Percentiles rank a stretch among this genome's conserved stretches.
Conservation (phyloP, 257 asterid genomes). For the Petunia secreta region DNA sequence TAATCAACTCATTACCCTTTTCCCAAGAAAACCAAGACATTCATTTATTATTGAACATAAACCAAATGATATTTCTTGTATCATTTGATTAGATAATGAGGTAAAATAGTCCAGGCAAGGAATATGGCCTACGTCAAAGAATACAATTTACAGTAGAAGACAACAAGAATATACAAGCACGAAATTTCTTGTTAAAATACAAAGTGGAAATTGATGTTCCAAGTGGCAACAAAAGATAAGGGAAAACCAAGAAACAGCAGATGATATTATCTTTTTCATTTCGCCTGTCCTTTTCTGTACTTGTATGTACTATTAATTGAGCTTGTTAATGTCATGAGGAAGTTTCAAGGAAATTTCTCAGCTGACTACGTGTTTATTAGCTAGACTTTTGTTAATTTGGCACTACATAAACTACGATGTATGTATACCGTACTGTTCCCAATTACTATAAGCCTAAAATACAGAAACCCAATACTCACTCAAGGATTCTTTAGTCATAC, state of each 20-base stretch:
- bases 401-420: not conserved
- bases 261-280: not conserved
- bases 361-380: not conserved
- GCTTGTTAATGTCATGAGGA: conserved; percentile 30
- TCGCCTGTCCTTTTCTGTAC: conserved; percentile 23
- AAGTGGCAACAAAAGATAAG: not conserved
- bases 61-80: not conserved
- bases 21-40: not conserved
- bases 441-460: too few relatives aligned
- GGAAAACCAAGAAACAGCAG: not conserved
- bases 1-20: too few relatives aligned
- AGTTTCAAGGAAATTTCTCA: conserved; percentile 50
- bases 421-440: too few relatives aligned
- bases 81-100: not conserved
- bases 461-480: not conserved
- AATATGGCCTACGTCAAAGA: conserved; percentile 1
- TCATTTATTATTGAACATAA: not conserved
- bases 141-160: not conserved
- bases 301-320: conserved; percentile 24
- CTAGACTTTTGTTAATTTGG: not conserved
- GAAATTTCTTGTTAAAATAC: not conserved
- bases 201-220: not conserved
- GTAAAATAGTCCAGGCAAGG: conserved; percentile 6
- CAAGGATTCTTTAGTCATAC: conserved; percentile 1
- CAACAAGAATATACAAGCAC: not conserved